Evolutionary conservation across 202 grass and related monocot species (phyloP), one percentile per base, ranked within the genome.

Genomic region (Schoenoplectus tabernaemontani): DNA sequence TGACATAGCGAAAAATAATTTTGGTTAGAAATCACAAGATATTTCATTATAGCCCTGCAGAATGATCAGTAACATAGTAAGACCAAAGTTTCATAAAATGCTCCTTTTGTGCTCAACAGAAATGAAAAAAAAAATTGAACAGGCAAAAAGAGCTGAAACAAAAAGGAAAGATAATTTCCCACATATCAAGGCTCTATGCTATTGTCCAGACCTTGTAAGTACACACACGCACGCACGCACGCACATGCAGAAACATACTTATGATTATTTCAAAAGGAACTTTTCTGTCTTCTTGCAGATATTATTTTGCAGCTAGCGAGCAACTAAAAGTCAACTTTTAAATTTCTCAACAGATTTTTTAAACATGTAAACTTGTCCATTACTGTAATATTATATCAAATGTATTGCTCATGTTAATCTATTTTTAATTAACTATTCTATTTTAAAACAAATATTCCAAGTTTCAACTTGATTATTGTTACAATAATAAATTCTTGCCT

Each of bases 1-100:
- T 98, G 90, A 47, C 24, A 67, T 34, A 78, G 16, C 4, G 13
- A 36, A 19, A 16, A 34, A 74, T 32, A 26, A 33, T 10, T 75
- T 33, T 51, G 32, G 28, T 75, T 51, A 53, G 46, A 54, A 53
- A 54, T 51, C 65, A 69, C 8, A 46, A 69, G 10, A 24, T 26
- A 19, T 69, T 24, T 42, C 8, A 23, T 44, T 46, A 22, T 24
- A 36, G 47, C 16, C 3, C 26, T 34, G 70, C 12, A 53, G 8
- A 53, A 67, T 67, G 8, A 33, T 74, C 24, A 54, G 46, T 56
- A 34, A 7, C 70, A 75, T 54, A 36, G 44, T 75, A 34, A 26
- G n/a, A 22, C 65, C 22, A 15, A 46, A 2, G 0, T 70, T 69
- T 42, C 20, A 1, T 9, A 2, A 44, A 44, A 44, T 46, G 23